A percentile compares a stretch with the other conserved stretches of the same genome.
Evolutionary conservation across 2,329 filamentous ascomycete genomes (phyloP).

Genomic region (Apiospora koreana): DNA sequence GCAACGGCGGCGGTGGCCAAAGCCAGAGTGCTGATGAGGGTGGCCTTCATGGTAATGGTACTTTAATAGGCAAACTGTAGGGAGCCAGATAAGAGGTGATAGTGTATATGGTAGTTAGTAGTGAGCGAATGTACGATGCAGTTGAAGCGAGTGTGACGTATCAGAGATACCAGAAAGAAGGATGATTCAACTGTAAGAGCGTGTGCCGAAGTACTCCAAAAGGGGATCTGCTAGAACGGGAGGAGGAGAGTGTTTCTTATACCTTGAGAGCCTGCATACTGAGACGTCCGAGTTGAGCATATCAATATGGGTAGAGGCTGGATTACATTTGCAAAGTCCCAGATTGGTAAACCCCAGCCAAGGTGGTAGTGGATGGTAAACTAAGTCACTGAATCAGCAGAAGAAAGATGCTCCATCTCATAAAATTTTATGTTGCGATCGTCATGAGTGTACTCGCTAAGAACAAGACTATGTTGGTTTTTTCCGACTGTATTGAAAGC

Average conservation of each 20-base stretch:
- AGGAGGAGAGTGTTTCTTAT: slow-evolving; percentile 6
- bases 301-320: background rate
- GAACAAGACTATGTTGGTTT: background rate
- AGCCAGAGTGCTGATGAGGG: slow-evolving; percentile 8
- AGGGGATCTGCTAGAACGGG: background rate
- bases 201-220: background rate
- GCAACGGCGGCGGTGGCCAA: slow-evolving; percentile 12
- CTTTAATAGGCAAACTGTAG: background rate
- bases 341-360: background rate
- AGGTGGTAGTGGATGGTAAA: background rate
- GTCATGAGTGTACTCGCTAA: background rate
- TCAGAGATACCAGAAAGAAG: slow-evolving; percentile 12
- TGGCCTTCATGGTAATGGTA: slow-evolving; percentile 12
- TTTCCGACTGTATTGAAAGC: background rate
- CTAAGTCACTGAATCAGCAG: slow-evolving; percentile 4
- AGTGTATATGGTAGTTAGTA: background rate
- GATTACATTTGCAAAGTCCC: background rate
- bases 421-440: background rate
- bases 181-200: background rate
- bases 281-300: background rate
- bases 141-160: slow-evolving; percentile 13
- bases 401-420: background rate
- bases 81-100: background rate
- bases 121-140: background rate
- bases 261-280: background rate